A percentile compares a stretch with the other conserved stretches of the same genome.
phyloP scores from a whole-genome alignment of 176 grass and related monocot species.

The Alopecurus myosuroides region DNA sequence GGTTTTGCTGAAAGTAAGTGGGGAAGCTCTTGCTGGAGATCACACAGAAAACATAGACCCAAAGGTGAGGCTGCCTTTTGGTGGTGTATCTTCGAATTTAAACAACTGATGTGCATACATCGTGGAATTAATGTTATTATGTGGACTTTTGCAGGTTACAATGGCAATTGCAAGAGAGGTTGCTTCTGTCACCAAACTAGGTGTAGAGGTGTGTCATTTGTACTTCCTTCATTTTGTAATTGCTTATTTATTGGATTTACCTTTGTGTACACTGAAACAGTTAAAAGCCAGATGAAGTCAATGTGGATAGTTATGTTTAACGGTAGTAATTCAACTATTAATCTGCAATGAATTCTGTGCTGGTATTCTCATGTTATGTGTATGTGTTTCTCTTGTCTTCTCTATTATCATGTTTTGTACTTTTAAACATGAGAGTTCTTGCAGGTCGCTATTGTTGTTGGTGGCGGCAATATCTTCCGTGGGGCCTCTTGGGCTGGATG shows the following conservation, averaged over 20 bases:
- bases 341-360: neutral
- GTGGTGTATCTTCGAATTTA: neutral
- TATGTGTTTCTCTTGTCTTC: neutral
- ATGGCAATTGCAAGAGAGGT: constrained; percentile 99
- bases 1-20: constrained; percentile 93
- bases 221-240: neutral
- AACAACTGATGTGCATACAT: neutral
- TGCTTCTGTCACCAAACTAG: constrained; percentile 88
- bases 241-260: neutral
- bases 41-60: constrained; percentile 81
- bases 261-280: neutral
- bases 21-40: constrained; percentile 92
- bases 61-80: constrained; percentile 49
- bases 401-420: neutral
- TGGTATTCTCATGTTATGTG: neutral
- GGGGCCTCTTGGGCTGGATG: constrained; percentile 94
- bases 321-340: neutral
- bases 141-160: constrained; percentile 57
- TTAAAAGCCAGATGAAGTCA: neutral
- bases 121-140: constrained; percentile 1
- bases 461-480: constrained; percentile 95
- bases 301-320: neutral
- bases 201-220: constrained; percentile 67
- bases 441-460: constrained; percentile 97
- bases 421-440: neutral